These are phyloP conservation scores for Alternaria consortialis DNA, from an alignment of 2,329 filamentous ascomycete genomes.

Conservation along the genomic window DNA sequence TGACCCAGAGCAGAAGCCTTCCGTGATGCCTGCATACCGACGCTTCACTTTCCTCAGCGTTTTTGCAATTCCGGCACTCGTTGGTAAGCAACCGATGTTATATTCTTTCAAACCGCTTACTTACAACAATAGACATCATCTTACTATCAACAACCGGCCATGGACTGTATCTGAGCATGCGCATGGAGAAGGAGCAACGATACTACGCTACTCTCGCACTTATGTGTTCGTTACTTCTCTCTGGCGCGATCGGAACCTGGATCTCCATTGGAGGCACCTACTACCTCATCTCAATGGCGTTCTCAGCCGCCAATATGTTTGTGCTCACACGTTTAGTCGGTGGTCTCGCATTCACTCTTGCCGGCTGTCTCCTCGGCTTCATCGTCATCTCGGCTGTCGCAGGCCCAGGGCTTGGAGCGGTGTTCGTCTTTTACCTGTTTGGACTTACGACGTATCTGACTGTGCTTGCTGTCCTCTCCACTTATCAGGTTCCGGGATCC, in stretches of 20 bases:
- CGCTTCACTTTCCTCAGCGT: conserved; percentile 67
- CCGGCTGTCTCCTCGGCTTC: conserved; percentile 62
- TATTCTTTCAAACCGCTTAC: not conserved
- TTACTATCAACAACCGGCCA: conserved; percentile 67
- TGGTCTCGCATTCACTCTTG: conserved; percentile 61
- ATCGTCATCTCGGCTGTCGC: conserved; percentile 60
- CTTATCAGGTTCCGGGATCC: conserved; percentile 61
- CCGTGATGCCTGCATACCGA: conserved; percentile 58
- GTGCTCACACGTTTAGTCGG: conserved; percentile 62
- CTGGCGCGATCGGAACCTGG: conserved; percentile 70
- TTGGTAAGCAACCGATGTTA: conserved; percentile 44
- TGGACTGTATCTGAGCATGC: conserved; percentile 68
- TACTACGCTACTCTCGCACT: conserved; percentile 66
- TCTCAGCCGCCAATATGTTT: conserved; percentile 65
- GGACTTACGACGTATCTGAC: conserved; percentile 67
- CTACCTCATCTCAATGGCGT: conserved; percentile 67
- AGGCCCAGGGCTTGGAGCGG: conserved; percentile 57
- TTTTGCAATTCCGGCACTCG: conserved; percentile 69
- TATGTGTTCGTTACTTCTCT: conserved; percentile 67
- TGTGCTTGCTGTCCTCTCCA: conserved; percentile 60
- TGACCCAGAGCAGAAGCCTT: conserved; percentile 57
- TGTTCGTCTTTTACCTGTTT: conserved; percentile 69
- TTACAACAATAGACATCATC: conserved; percentile 59
- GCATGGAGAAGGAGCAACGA: conserved; percentile 61
- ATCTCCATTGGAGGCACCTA: conserved; percentile 70